Evolutionary conservation across 805 yeast species (phyloP).

Genomic region (Barnettozyma sp.): DNA sequence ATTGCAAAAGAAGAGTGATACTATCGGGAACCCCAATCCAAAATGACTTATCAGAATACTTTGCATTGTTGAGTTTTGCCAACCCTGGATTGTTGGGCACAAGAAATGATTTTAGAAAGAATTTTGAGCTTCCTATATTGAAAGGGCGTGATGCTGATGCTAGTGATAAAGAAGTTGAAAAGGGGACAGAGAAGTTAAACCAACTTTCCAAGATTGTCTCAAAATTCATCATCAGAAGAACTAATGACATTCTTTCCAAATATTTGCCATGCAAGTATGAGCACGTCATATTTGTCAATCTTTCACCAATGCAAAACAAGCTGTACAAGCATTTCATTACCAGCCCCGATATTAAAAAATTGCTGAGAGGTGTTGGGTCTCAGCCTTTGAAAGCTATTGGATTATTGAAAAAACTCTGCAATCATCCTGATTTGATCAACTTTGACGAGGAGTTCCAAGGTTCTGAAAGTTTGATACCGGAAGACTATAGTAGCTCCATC

Average conservation of each 20-base stretch:
- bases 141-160: conserved; percentile 88
- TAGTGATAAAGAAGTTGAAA: conserved; percentile 62
- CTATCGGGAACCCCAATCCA: conserved; percentile 96
- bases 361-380: conserved; percentile 61
- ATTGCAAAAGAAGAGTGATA: conserved; percentile 84
- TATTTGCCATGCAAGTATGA: conserved; percentile 94
- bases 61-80: conserved; percentile 82
- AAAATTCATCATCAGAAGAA: conserved; percentile 86
- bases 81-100: conserved; percentile 92
- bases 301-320: conserved; percentile 68
- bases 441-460: conserved; percentile 77
- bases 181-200: conserved; percentile 61
- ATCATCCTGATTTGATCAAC: conserved; percentile 82
- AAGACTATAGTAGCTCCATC: conserved; percentile 50
- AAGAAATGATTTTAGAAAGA: conserved; percentile 73
- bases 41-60: conserved; percentile 90
- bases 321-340: conserved; percentile 70
- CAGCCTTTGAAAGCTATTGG: conserved; percentile 91
- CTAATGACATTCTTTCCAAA: conserved; percentile 90
- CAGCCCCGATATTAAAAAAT: conserved; percentile 66
- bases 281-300: conserved; percentile 87
- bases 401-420: conserved; percentile 80
- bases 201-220: conserved; percentile 75
- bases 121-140: conserved; percentile 74
- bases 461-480: conserved; percentile 58